phyloP scores from a whole-genome alignment of 2,329 filamentous ascomycete species.

The Calonectria leucothoes region DNA sequence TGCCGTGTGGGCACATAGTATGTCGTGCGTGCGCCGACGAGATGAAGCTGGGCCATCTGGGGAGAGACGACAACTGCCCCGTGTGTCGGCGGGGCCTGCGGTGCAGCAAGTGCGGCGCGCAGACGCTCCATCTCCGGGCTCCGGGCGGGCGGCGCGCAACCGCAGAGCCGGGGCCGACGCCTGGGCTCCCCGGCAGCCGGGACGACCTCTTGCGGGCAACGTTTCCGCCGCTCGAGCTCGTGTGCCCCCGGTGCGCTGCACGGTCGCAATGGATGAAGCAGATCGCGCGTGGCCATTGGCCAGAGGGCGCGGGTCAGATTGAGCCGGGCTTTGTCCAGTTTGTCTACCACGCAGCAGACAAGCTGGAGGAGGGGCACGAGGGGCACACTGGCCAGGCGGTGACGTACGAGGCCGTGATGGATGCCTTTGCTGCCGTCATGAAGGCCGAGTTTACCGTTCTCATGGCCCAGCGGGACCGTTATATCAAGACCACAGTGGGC shows the following conservation, averaged over 20 bases:
- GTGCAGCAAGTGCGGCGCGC: constrained; percentile 1
- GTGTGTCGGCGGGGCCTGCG: constrained; percentile 24
- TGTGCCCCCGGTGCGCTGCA: constrained; percentile 29
- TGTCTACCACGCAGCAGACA: constrained; percentile 24
- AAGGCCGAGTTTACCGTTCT: constrained; percentile 21
- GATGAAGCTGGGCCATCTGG: neutral
- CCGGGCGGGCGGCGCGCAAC: neutral
- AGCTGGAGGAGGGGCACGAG: too few species aligned
- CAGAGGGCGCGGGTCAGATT: neutral
- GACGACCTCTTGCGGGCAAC: neutral
- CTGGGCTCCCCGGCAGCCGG: neutral
- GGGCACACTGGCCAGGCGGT: accelerated
- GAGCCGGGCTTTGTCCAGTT: constrained; percentile 30
- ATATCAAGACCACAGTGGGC: neutral
- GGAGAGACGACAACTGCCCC: constrained; percentile 20
- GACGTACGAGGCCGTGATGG: neutral
- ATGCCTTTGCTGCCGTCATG: constrained; percentile 14
- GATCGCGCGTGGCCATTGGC: constrained; percentile 24
- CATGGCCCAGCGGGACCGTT: neutral
- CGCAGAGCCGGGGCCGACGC: neutral
- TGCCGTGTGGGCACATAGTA: constrained; percentile 39
- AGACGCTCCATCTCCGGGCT: neutral
- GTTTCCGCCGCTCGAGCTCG: neutral
- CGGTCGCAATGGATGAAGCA: neutral
- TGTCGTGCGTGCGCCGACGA: constrained; percentile 26